Evolutionary conservation across 495 filamentous ascomycete genomes (phyloP), one percentile per base, ranked within the genome.

Genomic region (Trichoderma virens): DNA sequence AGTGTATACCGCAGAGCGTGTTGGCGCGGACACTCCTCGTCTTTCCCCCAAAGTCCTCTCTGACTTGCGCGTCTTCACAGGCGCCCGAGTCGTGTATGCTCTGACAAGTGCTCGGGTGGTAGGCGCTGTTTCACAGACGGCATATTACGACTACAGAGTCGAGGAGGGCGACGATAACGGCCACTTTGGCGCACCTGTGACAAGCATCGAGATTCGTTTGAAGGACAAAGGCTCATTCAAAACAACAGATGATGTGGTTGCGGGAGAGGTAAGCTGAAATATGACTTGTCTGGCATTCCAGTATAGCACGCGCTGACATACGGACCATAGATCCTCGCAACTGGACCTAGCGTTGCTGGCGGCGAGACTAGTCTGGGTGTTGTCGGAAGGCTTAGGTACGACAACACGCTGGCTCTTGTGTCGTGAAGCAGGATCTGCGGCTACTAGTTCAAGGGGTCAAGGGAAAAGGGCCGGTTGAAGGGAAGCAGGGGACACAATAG

Each of bases 141-240:
- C 88, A 65, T 80, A 92, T 35, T 93, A 90, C 68, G 94, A 99
- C 71, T 98, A 99, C 71, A 78, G 93, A 45, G 80, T 86, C 20
- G 76, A 82, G 60, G 70, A 78, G 69, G 83, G 70, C 65, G 77
- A 69, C 54, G n/a, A n/a, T n/a, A 78, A 78, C 39, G 85, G 82
- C 39, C 92, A 96, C 75, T 96, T 97, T 70, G 95, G 94, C 2
- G 77, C 86, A 32, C 93, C 92, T 5, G 67, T 94, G 38, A 91
- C 90, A 68, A 87, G 84, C 66, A 83, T 90, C 2, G 93, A 98
- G 75, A 74, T 97, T 30, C 80, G 87, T 65, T 72, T 97, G 51
- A 78, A 76, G 41, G 86, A 90, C 69, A 88, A 77, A 38, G 72
- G 73, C 0, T 71, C 80, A 8, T 75, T 84, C 51, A 89, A 86